Conservation (phyloP, 169 alveolate species). For the Eimeria acervulina region DNA sequence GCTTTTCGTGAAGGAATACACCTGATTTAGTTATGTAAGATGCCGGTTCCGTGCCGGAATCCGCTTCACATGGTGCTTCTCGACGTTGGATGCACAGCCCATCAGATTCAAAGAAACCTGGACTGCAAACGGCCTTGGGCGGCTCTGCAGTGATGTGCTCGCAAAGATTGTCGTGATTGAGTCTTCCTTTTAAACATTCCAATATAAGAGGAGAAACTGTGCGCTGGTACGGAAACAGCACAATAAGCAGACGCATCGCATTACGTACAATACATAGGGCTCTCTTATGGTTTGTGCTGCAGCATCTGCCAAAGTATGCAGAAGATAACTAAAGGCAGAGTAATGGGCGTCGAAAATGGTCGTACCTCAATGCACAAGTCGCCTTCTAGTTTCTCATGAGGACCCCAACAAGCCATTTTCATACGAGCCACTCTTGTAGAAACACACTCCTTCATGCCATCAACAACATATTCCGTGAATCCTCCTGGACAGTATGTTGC, state of each 20-base stretch:
- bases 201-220: neutral
- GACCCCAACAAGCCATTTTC: slow-evolving; percentile 72
- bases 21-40: neutral
- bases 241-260: neutral
- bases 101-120: slow-evolving; percentile 22
- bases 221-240: slow-evolving; percentile 13
- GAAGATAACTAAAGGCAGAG: neutral
- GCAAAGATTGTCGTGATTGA: slow-evolving; percentile 12
- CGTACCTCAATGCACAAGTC: slow-evolving; percentile 48
- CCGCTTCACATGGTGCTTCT: slow-evolving; percentile 16
- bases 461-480: neutral
- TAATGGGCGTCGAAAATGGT: too few relatives aligned
- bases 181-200: slow-evolving; percentile 59
- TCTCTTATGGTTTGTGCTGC: neutral
- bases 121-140: slow-evolving; percentile 57
- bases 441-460: slow-evolving; percentile 50
- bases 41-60: neutral
- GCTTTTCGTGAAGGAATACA: neutral
- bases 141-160: slow-evolving; percentile 11
- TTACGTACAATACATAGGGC: too few relatives aligned
- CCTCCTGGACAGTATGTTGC: slow-evolving; percentile 68
- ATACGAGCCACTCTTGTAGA: slow-evolving; percentile 50
- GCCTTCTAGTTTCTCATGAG: slow-evolving; percentile 36
- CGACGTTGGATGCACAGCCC: slow-evolving; percentile 41
- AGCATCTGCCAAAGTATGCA: neutral